Evolutionary conservation across 805 yeast species (phyloP), one percentile per base, ranked within the genome.

Genomic region (Pichia manshurica): DNA sequence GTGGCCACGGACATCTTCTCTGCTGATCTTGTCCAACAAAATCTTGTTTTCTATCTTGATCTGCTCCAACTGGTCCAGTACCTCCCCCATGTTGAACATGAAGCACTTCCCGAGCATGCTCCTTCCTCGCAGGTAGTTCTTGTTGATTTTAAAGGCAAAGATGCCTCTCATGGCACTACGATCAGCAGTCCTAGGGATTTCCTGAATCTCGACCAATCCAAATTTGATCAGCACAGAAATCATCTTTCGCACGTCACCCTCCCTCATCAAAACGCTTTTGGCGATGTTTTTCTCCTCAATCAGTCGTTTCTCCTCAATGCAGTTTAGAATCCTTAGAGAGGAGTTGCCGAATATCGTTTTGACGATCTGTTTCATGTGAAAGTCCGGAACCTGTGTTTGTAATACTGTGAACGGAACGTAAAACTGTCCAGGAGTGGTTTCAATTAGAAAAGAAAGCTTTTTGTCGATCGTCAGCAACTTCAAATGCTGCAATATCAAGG

Each of bases 121-220:
- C 46, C 65, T 64, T 9, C 73, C 63, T 17, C 63, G 57, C 4
- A 50, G 49, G 36, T 66, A 67, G 1, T 46, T 45, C 21, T 41
- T 45, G 20, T 47, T 47, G 22, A 56, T 50, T 58, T 88, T 76
- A 73, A 88, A 93, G 31, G 90, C 73, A 61, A 79, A 93, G 25
- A 86, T 84, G 1, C 97, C 84, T 55, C 96, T 80, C 36, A 87
- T 81, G 0, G 97, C 96, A 2, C 95, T 90, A 55, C 98, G 75
- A 63, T 93, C 98, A 21, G 81, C 82, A 8, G 96, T 84, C 58
- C 91, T 78, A 12, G 98, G 97, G 25, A 93, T 84, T 67, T 93
- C 99, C 66, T 91, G 98, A 33, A 90, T 75, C 61, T 91, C 96
- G 17, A 90, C 69, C 17, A 86, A 75, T 52, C 90, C 88, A 53